These are phyloP conservation scores for Myxozyma kluyveri DNA, from an alignment of 805 yeast species.

Conservation along the genomic window DNA sequence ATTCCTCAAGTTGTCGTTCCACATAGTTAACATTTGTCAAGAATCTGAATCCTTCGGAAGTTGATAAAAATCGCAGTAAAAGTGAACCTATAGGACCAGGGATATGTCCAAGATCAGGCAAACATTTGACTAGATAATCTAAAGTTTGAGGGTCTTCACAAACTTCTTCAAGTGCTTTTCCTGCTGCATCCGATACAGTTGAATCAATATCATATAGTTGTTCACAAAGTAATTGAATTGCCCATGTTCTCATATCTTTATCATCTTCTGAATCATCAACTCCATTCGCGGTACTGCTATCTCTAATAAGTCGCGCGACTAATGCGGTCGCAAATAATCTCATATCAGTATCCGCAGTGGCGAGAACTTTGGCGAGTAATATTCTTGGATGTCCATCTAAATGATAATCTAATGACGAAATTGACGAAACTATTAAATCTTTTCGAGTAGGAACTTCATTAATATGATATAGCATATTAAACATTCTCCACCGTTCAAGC, in stretches of 20 bases:
- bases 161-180: constrained; percentile 52
- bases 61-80: constrained; percentile 60
- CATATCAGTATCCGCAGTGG: constrained; percentile 51
- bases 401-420: constrained; percentile 61
- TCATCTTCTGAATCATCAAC: constrained; percentile 19
- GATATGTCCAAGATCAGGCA: constrained; percentile 57
- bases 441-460: constrained; percentile 54
- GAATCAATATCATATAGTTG: constrained; percentile 67
- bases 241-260: constrained; percentile 40
- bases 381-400: constrained; percentile 65
- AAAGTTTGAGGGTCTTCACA: constrained; percentile 49
- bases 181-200: constrained; percentile 56
- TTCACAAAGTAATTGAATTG: constrained; percentile 54
- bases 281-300: too few relatives aligned
- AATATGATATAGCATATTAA: constrained; percentile 74
- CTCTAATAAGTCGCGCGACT: constrained; percentile 39
- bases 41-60: constrained; percentile 67
- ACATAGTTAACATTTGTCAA: constrained; percentile 59
- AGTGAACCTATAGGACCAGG: constrained; percentile 55
- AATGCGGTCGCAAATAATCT: constrained; percentile 57
- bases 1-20: constrained; percentile 60
- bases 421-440: constrained; percentile 54
- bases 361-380: constrained; percentile 62
- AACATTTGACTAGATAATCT: constrained; percentile 49
- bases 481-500: constrained; percentile 78